Evolutionary conservation across 2,329 filamentous ascomycete species (phyloP).

Genomic region (Nemania diffusa): DNA sequence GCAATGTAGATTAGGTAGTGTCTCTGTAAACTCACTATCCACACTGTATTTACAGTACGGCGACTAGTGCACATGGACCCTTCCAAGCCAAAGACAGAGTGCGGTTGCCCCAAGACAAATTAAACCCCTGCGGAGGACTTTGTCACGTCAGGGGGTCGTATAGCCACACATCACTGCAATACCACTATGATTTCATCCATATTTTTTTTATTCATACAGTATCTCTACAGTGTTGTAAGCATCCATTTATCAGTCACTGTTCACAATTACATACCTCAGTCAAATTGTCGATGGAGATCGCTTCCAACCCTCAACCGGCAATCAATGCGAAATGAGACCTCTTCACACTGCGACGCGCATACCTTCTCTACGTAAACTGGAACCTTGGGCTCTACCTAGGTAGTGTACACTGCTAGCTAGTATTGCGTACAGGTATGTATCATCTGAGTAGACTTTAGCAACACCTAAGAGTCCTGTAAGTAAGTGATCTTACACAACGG

Average conservation of each 20-base stretch:
- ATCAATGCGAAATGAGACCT: slow-evolving; percentile 12
- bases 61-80: neutral
- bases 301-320: slow-evolving; percentile 1
- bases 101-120: slow-evolving; percentile 33
- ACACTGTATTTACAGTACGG: slow-evolving; percentile 29
- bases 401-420: no score
- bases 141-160: slow-evolving; percentile 29
- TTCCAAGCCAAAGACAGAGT: slow-evolving; percentile 14
- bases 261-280: slow-evolving; percentile 5
- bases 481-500: neutral
- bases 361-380: neutral
- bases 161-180: slow-evolving; percentile 18
- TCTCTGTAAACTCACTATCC: neutral
- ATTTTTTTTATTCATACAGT: slow-evolving; percentile 18
- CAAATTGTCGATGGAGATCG: slow-evolving; percentile 25
- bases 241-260: slow-evolving; percentile 1
- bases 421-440: no score
- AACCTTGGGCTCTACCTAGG: no score
- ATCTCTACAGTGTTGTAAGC: neutral
- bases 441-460: slow-evolving; percentile 3
- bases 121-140: slow-evolving; percentile 42
- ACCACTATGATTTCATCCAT: neutral
- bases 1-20: no score
- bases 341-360: neutral
- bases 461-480: neutral